Conservation (phyloP, 2,329 filamentous ascomycete genomes). For the Trichoderma hamatum region DNA sequence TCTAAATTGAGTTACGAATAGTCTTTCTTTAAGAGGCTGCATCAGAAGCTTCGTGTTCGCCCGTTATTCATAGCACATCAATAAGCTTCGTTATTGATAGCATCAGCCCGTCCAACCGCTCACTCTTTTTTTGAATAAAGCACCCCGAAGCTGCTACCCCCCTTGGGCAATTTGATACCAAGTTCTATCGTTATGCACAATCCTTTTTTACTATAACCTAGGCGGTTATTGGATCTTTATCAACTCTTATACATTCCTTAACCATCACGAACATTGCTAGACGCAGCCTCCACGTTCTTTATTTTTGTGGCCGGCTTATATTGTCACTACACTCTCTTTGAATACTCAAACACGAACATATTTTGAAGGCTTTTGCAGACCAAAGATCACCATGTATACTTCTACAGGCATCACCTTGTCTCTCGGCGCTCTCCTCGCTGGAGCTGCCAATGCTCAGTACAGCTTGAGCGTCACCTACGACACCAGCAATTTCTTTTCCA, state of each 20-base stretch:
- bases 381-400: conserved; percentile 31
- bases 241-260: neutral
- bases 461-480: conserved; percentile 52
- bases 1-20: conserved; percentile 27
- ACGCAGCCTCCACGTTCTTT: neutral
- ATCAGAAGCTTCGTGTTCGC: conserved; percentile 29
- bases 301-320: conserved; percentile 30
- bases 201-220: neutral
- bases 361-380: neutral
- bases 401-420: conserved; percentile 31
- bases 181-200: neutral
- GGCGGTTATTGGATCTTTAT: neutral
- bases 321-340: conserved; percentile 12
- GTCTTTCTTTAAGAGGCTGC: conserved; percentile 15
- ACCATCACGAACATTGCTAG: conserved; percentile 1
- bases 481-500: conserved; percentile 57
- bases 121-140: neutral
- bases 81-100: conserved; percentile 1
- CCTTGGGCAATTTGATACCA: neutral
- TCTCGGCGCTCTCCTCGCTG: conserved; percentile 38
- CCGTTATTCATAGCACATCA: conserved; percentile 25
- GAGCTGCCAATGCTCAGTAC: conserved; percentile 33
- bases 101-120: neutral
- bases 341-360: conserved; percentile 19
- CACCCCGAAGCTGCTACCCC: neutral